Conservation (phyloP, 805 yeast species). For the Starmerella floricola region DNA sequence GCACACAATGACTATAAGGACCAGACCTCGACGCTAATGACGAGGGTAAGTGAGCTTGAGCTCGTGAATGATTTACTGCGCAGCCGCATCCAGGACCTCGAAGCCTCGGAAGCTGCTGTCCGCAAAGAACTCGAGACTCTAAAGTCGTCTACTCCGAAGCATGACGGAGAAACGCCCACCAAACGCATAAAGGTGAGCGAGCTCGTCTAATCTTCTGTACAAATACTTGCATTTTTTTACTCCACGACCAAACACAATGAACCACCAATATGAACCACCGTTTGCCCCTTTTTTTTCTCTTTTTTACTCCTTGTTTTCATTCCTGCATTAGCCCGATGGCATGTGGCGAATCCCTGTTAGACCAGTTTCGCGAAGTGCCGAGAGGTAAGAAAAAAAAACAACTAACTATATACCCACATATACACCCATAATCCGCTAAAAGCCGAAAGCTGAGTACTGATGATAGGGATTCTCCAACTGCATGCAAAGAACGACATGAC, state of each 20-base stretch:
- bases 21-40: slow-evolving; percentile 37
- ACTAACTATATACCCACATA: background rate
- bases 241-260: no score
- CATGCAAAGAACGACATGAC: no score
- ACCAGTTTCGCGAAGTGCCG: no score
- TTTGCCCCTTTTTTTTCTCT: background rate
- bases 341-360: no score
- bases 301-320: background rate
- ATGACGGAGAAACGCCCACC: background rate
- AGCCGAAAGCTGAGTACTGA: no score
- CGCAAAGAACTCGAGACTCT: slow-evolving; percentile 21
- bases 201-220: slow-evolving; percentile 8
- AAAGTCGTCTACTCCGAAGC: slow-evolving; percentile 4
- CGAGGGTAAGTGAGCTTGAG: slow-evolving; percentile 78
- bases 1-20: background rate
- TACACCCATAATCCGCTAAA: background rate
- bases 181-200: slow-evolving; percentile 19
- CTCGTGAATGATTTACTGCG: slow-evolving; percentile 80
- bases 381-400: background rate
- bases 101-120: slow-evolving; percentile 33
- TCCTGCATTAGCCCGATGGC: background rate
- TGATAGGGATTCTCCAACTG: no score
- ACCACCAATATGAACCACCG: no score
- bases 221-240: background rate
- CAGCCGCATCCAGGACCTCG: slow-evolving; percentile 71